Percentiles rank a stretch among this genome's conserved stretches.
Evolutionary conservation across 2,329 filamentous ascomycete genomes (phyloP).

Genomic region (Colletotrichum nymphaeae): DNA sequence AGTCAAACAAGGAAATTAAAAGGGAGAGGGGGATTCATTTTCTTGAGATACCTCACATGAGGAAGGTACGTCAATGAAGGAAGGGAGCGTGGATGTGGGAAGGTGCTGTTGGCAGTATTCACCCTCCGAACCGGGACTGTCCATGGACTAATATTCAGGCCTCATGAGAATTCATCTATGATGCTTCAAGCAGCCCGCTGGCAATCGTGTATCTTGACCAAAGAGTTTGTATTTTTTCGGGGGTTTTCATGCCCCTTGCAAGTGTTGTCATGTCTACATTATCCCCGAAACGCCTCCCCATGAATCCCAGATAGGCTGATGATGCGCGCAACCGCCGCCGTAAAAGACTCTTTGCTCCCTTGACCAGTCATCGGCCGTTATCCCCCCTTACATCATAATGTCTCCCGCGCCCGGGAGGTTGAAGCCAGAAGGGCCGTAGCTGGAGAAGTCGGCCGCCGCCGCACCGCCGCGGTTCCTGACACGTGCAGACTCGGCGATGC

Average conservation of each 20-base stretch:
- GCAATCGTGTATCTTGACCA: not conserved
- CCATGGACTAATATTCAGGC: too few relatives aligned
- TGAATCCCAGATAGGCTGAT: conserved; percentile 13
- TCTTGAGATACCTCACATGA: too few relatives aligned
- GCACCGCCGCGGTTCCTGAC: conserved; percentile 28
- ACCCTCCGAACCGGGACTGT: too few relatives aligned
- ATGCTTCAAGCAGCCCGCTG: not conserved
- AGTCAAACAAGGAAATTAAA: too few relatives aligned
- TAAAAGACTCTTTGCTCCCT: not conserved
- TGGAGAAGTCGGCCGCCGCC: conserved; percentile 1
- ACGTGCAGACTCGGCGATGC: conserved; percentile 62
- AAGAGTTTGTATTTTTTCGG: not conserved
- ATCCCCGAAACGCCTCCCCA: conserved; percentile 10
- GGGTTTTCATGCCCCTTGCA: not conserved
- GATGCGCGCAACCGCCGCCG: not conserved
- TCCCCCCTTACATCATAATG: conserved; percentile 38
- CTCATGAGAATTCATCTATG: not conserved
- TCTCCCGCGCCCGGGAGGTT: conserved; percentile 40
- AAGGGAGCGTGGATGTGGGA: too few relatives aligned
- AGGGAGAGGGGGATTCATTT: too few relatives aligned
- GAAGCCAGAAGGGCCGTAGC: conserved; percentile 35
- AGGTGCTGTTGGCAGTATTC: too few relatives aligned
- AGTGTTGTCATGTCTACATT: conserved; percentile 32
- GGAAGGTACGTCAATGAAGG: too few relatives aligned
- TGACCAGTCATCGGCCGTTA: not conserved